Conservation (phyloP, 352 stramenopile species). For the Globisporangium spiculum region DNA sequence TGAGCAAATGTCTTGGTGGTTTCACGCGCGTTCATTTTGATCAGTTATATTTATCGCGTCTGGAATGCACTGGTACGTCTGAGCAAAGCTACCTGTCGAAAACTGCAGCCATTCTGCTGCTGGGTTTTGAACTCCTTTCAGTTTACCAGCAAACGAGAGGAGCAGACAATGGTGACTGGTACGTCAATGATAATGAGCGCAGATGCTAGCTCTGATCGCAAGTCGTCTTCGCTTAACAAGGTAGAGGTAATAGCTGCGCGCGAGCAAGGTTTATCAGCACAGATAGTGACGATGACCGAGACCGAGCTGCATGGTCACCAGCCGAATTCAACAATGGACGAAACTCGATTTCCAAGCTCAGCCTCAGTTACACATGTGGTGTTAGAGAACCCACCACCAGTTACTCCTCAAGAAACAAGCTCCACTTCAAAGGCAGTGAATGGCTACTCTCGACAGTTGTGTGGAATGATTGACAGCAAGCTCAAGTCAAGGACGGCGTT, state of each 20-base stretch:
- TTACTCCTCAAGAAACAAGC: background rate
- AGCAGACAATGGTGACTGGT: background rate
- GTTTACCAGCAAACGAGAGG: background rate
- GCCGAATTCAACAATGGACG: background rate
- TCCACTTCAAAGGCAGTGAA: background rate
- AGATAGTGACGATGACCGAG: background rate
- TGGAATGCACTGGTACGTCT: background rate
- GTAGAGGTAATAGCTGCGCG: background rate
- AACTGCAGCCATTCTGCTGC: background rate
- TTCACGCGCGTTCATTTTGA: background rate
- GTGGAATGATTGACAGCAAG: background rate
- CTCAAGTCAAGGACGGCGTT: constrained; percentile 12
- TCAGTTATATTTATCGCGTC: background rate
- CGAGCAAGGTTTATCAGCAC: background rate
- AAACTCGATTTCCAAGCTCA: background rate
- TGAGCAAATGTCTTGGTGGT: background rate
- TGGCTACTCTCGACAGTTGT: no score
- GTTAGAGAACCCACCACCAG: background rate
- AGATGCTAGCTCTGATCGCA: background rate
- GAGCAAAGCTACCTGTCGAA: background rate
- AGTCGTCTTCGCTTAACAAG: background rate
- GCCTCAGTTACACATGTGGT: background rate
- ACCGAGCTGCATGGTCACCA: background rate
- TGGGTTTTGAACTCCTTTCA: background rate
- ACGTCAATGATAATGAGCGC: background rate